Base-by-base conservation (phyloP, 495 filamentous ascomycete species). In the Lasiosphaeria miniovina region DNA sequence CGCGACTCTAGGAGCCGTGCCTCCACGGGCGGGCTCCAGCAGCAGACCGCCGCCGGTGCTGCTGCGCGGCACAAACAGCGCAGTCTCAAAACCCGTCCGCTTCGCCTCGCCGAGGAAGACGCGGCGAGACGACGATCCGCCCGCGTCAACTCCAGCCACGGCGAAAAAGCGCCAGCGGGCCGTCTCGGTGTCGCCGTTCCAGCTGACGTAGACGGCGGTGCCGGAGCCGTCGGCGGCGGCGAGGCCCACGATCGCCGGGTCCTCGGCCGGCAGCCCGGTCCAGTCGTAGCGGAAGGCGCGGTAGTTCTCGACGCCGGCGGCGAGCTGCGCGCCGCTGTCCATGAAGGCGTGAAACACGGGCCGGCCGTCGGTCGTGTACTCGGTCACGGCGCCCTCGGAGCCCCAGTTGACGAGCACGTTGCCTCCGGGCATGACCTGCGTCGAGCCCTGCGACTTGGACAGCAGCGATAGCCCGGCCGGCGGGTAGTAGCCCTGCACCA, bases 361-460 rank as follows among this genome's bases (percentile, higher is more conserved):
- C 32, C 80, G 79, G 4, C 86, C 85, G n/a, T 81, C 70, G 4
- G 74, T 69, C 11, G 76, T 75, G 60, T 84, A 83, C 63, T 88
- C 84, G 0, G 82, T 86, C 36, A 86, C 71, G 46, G 78, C 82
- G 1, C 81, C 73, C 49, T 80, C 77, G 57, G 81, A 83, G 3
- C 85, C 84, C 84, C 83, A 87, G 61, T 84, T 83, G 14, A 86
- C 80, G 32, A 86, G 77, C 6, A 78, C 69, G 56, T 86, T 83
- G 17, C 77, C 75, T 59, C 80, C 80, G 0, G 80, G 76, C 6
- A 87, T 73, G 2, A 81, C 65, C 63, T 88, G 86, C 34, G 82
- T 72, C 56, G 83, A 86, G 12, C 86, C 86, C 63, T 87, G 85
- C 32, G 82, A 84, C 36, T 81, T 83, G 54, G 82, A 81, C 41